Evolutionary conservation across 768 basidiomycete species (phyloP), one percentile per base, ranked within the genome.

Genomic region (Russula brevipes): DNA sequence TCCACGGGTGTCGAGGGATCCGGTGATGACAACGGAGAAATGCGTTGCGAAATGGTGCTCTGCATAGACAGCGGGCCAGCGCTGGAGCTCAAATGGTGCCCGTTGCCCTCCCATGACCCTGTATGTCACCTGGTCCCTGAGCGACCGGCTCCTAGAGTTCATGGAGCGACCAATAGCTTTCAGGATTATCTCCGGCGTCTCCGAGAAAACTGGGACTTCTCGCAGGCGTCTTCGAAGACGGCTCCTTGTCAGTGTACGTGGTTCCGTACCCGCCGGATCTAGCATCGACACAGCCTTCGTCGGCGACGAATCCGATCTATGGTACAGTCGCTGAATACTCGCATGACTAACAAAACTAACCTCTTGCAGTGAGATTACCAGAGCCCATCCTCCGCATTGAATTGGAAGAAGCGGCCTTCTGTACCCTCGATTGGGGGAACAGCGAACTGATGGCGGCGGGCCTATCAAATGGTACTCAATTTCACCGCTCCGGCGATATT

Each of bases 21-120:
- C 5, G 45, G 44, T 42, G 60, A 70, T 44, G 76, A 81, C 51
- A 53, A 64, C 1, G 85, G 85, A 0, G 73, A 77, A 59, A 81
- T 91, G 79, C 76, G 71, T 17, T 96, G 94, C 66, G 94, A 92
- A 71, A 80, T 97, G 80, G 86, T 94, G 2, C 70, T 98, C 0
- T 95, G 94, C 65, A 67, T 93, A 9, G 87, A 94, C n/a, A 78
- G 80, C 19, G 94, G 95, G 0, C 82, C 89, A 4, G 89, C 86
- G 2, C 82, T 85, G 67, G 88, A 91, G 54, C 71, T 95, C 14
- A 93, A 88, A 74, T 98, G 96, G 95, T 95, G 95, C 73, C 96
- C 96, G 3, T 72, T 94, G 35, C 94, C 94, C 0, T 85, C 88
- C 17, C 83, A 91, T 68, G 91, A 92, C 60, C 52, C 72, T 14